phyloP scores from a whole-genome alignment of 2,329 filamentous ascomycete species.

The Xylariaceae sp. region DNA sequence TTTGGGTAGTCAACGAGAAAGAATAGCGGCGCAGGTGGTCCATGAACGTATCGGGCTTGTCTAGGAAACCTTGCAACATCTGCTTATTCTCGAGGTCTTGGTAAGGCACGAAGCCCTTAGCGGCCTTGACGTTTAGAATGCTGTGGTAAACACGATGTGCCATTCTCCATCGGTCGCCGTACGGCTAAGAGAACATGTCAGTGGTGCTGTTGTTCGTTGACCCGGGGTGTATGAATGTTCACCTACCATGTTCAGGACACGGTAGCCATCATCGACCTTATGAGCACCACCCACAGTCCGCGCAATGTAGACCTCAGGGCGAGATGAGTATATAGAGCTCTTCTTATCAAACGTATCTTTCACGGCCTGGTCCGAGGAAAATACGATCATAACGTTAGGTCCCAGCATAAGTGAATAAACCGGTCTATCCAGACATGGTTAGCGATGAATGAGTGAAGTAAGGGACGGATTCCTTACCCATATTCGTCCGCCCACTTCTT shows the following conservation, averaged over 20 bases:
- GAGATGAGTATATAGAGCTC: conserved; percentile 25
- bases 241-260: conserved; percentile 23
- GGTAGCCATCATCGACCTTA: conserved; percentile 21
- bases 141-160: conserved; percentile 40
- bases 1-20: conserved; percentile 46
- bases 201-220: neutral
- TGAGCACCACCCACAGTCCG: conserved; percentile 23
- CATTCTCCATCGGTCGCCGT: conserved; percentile 36
- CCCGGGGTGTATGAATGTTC: neutral
- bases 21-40: conserved; percentile 46
- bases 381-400: conserved; percentile 22
- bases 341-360: conserved; percentile 25
- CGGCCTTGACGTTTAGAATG: conserved; percentile 44
- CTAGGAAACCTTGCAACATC: conserved; percentile 48
- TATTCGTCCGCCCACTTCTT: conserved; percentile 27
- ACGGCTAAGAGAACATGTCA: conserved; percentile 25
- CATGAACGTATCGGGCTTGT: conserved; percentile 39
- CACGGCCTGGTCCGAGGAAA: conserved; percentile 22
- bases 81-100: conserved; percentile 53
- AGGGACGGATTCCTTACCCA: conserved; percentile 13
- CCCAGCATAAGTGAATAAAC: conserved; percentile 25
- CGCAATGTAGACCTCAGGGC: conserved; percentile 23
- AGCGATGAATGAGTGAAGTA: conserved; percentile 2
- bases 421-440: conserved; percentile 16
- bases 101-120: conserved; percentile 49